A percentile compares a stretch with the other conserved stretches of the same genome.
These are phyloP conservation scores for Xylariaceae sp. DNA, from an alignment of 2,329 filamentous ascomycete genomes.

Conservation along the genomic window DNA sequence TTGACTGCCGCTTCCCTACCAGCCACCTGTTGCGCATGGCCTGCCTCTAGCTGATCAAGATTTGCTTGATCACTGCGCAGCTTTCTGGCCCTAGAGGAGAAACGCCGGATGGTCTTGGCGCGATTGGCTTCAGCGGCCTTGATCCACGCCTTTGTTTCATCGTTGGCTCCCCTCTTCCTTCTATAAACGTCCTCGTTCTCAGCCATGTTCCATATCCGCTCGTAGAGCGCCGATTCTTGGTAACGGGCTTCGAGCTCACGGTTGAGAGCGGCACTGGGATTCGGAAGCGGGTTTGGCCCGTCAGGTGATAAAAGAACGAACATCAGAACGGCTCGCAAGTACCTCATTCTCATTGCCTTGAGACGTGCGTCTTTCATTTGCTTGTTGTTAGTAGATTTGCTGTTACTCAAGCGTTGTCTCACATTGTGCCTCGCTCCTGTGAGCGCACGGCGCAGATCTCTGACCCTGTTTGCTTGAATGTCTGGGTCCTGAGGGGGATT, in stretches of 20 bases:
- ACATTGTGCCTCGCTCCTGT: too few relatives aligned
- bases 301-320: slow-evolving; percentile 2
- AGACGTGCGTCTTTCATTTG: slow-evolving; percentile 4
- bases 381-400: too few relatives aligned
- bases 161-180: background rate
- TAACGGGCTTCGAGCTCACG: slow-evolving; percentile 3
- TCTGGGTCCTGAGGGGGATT: too few relatives aligned
- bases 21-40: too few relatives aligned
- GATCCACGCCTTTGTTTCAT: background rate
- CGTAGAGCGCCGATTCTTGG: slow-evolving; percentile 6
- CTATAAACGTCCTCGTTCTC: slow-evolving; percentile 1
- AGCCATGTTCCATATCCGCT: slow-evolving; percentile 5
- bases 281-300: background rate
- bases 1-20: too few relatives aligned
- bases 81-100: too few relatives aligned
- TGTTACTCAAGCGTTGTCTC: too few relatives aligned
- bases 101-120: too few relatives aligned
- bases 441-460: too few relatives aligned
- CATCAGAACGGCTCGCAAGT: slow-evolving; percentile 4
- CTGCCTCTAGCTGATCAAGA: too few relatives aligned
- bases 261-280: background rate
- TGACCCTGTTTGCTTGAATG: too few relatives aligned
- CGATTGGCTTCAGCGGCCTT: background rate
- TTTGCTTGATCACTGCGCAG: too few relatives aligned
- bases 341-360: slow-evolving; percentile 1